Conservation (phyloP, 2,329 filamentous ascomycete species). For the Phoma sp. region DNA sequence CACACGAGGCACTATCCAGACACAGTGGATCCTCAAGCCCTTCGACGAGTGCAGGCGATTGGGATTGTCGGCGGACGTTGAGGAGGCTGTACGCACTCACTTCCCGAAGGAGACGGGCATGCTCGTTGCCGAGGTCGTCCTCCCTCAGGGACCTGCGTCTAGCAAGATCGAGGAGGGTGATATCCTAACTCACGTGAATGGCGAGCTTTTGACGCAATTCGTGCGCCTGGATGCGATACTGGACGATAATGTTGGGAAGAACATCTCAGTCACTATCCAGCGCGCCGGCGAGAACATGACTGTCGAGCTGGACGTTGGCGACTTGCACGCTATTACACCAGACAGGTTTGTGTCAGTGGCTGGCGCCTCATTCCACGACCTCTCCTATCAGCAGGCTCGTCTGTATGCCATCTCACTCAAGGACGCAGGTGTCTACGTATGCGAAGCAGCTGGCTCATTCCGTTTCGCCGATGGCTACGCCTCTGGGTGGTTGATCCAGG, state of each 20-base stretch:
- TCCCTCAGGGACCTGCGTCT: conserved; percentile 88
- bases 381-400: conserved; percentile 97
- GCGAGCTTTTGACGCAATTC: conserved; percentile 90
- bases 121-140: conserved; percentile 93
- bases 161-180: conserved; percentile 92
- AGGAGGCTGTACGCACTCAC: conserved; percentile 78
- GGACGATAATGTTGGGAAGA: conserved; percentile 81
- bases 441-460: conserved; percentile 93
- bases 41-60: conserved; percentile 96
- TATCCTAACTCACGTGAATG: conserved; percentile 91
- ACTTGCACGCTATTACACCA: conserved; percentile 92
- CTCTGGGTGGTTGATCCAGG: conserved; percentile 92
- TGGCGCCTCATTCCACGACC: conserved; percentile 90
- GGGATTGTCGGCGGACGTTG: conserved; percentile 83
- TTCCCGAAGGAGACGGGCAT: conserved; percentile 96
- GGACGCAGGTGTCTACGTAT: conserved; percentile 81
- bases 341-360: conserved; percentile 94
- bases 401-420: conserved; percentile 91
- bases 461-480: conserved; percentile 85
- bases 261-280: conserved; percentile 82
- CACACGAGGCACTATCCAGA: conserved; percentile 94
- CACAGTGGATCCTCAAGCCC: conserved; percentile 94
- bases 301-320: conserved; percentile 82
- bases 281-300: conserved; percentile 87
- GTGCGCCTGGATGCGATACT: conserved; percentile 89